Base-by-base conservation (phyloP, 1,284 basidiomycete genomes). In the Malassezia brasiliensis region DNA sequence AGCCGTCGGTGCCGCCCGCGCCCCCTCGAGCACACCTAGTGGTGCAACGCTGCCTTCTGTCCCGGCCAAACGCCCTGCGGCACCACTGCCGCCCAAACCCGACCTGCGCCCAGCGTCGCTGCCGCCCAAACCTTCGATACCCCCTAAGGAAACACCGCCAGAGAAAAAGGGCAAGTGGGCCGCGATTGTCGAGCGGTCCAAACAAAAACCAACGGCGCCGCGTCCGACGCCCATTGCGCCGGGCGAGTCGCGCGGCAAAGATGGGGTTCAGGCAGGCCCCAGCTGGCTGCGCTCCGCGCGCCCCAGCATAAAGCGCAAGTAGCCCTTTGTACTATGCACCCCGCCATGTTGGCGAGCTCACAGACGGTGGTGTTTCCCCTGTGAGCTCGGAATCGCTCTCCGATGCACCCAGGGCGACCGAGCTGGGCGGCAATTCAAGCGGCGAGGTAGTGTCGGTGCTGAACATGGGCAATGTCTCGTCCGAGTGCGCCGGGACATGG, bases 281-380 rank as follows among this genome's bases (percentile, higher is more conserved):
- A 56, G 49, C 39, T 56, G 54, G 54, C 54, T 56, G 15, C 54
- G 54, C 15, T 47, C 54, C 4, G 34, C 50, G 20, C 54, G 54
- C 14, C 54, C 54, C 5, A 17, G 44, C 25, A 28, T 28, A 7
- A 28, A 28, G 25, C 25, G 30, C 17, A 47, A 15, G 31, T 47
- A 35, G 25, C 14, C 10, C 46, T 47, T 12, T 5, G 19, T 35
- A 47, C n/a, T 10, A 12, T 47, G 30, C 11, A 14, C 25, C 25
- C 25, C 25, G 25, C 25, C 25, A 7, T 28, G 25, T 28, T 28
- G 41, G 32, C 17, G 51, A 39, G 45, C 30, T 36, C 25, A 28
- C 7, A 7, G 25, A 28, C 25, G 25, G 20, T 10, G 35, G 35
- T 37, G 36, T 37, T n/a, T 10, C 36, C 36, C 36, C n/a, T 14